phyloP scores from a whole-genome alignment of 176 grass and related monocot species.

The Lolium rigidum region DNA sequence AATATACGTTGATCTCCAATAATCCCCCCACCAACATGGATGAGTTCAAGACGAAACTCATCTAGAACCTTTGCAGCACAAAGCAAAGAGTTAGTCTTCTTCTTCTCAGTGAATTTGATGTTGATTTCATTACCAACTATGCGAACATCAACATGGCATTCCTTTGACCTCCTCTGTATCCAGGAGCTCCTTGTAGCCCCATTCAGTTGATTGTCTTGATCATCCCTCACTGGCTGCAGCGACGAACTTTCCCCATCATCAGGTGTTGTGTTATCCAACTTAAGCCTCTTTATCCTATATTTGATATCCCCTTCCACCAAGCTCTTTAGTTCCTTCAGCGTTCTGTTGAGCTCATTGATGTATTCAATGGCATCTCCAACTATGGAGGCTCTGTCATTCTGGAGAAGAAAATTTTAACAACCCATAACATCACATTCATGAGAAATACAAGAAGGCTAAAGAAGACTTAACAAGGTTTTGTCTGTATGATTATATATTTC shows the following conservation, averaged over 20 bases:
- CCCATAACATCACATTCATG: constrained; percentile 29
- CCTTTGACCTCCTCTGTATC: constrained; percentile 82
- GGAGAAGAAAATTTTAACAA: constrained; percentile 31
- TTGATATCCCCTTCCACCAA: constrained; percentile 48
- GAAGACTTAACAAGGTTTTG: not conserved
- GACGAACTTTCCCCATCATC: constrained; percentile 70
- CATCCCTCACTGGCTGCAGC: constrained; percentile 45
- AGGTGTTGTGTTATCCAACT: constrained; percentile 51
- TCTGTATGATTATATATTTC: not conserved
- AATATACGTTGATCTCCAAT: constrained; percentile 88
- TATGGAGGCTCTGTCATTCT: constrained; percentile 84
- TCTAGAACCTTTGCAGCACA: constrained; percentile 68
- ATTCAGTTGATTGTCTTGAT: constrained; percentile 51
- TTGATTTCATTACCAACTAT: constrained; percentile 87
- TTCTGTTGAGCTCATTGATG: constrained; percentile 85
- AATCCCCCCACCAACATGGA: constrained; percentile 66
- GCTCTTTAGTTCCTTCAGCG: constrained; percentile 67
- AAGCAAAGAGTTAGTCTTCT: constrained; percentile 79
- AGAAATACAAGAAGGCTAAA: constrained; percentile 25
- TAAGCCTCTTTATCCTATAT: constrained; percentile 59
- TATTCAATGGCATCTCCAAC: constrained; percentile 94
- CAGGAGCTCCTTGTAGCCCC: constrained; percentile 76
- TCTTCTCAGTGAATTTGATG: constrained; percentile 83
- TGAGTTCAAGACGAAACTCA: constrained; percentile 71
- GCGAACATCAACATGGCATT: constrained; percentile 80